A percentile compares a stretch with the other conserved stretches of the same genome.
Evolutionary conservation across 495 filamentous ascomycete species (phyloP).

Genomic region (Letharia lupina): DNA sequence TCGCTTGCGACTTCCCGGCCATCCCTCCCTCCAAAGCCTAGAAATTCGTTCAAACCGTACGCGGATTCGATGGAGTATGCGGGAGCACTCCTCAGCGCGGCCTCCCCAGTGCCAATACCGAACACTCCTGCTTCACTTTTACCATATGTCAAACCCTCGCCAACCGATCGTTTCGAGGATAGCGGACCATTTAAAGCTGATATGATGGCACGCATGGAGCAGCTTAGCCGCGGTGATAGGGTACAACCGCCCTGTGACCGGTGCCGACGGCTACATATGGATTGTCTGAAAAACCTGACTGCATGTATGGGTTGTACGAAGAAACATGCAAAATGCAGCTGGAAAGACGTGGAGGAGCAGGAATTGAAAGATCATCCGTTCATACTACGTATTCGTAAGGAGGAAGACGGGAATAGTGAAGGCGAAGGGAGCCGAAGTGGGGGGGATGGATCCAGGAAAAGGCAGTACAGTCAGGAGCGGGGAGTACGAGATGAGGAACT

Average conservation of each 20-base stretch:
- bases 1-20: conserved; percentile 14
- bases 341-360: conserved; percentile 65
- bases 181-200: conserved; percentile 54
- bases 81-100: conserved; percentile 30
- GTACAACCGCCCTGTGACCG: conserved; percentile 76
- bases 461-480: conserved; percentile 13
- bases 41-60: conserved; percentile 18
- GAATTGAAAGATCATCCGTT: conserved; percentile 44
- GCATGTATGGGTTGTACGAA: conserved; percentile 81
- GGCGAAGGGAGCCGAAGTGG: conserved; percentile 14
- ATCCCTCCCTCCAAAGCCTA: conserved; percentile 15
- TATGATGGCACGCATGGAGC: conserved; percentile 69
- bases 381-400: conserved; percentile 11
- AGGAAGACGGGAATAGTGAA: conserved; percentile 18
- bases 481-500: conserved; percentile 26
- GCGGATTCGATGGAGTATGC: conserved; percentile 29
- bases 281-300: conserved; percentile 76
- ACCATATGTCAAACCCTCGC: conserved; percentile 38
- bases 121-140: conserved; percentile 43
- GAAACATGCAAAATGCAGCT: conserved; percentile 79
- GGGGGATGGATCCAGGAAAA: conserved; percentile 3
- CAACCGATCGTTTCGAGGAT: conserved; percentile 43
- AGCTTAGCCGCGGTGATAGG: conserved; percentile 58
- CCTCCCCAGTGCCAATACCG: conserved; percentile 42
- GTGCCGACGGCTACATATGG: conserved; percentile 68